Evolutionary conservation across 1,284 basidiomycete species (phyloP), one percentile per base, ranked within the genome.

Genomic region (Fistulinella cinereoalba): DNA sequence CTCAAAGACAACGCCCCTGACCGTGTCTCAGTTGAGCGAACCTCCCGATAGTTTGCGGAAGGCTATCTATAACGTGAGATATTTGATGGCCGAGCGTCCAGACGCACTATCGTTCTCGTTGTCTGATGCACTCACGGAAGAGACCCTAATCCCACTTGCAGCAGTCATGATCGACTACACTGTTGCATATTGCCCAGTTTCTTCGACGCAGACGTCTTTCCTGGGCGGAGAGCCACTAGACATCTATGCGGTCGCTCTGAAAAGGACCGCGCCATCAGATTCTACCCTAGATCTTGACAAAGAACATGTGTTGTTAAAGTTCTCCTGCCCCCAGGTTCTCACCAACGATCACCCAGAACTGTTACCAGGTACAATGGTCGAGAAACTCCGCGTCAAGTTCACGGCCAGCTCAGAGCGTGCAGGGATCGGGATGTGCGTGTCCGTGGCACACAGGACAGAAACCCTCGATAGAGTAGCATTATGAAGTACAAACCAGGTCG

Each of bases 121-220:
- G 33, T 52, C 65, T 8, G 49, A 56, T 37, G 31, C 39, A 11
- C 43, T 67, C 24, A 49, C 65, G 2, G 43, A 54, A 42, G 51
- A 56, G 24, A 39, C 46, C 29, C 56, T 71, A 13, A 60, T 82
- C 32, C 73, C 79, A 27, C 64, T 83, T 2, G 76, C 79, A 9
- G 80, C 73, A 4, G 52, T 79, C 24, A 57, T 82, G 19, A 71
- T 83, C 29, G 80, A 80, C 53, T 83, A 82, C 47, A 75, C 76
- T 9, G 69, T 81, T 7, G 79, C 76, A 15, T 81, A 81, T 49
- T 60, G 73, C 21, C 79, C 79, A n/a, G 46, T 53, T 7, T 60
- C 61, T 15, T 38, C 60, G 3, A 52, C 59, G 3, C 60, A 65
- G 31, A 67, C 60, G 2, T 51, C 62, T 7, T 77, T 76, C 55